A percentile compares a stretch with the other conserved stretches of the same genome.
phyloP scores from a whole-genome alignment of 768 basidiomycete genomes.

The Serpula lacrymans region DNA sequence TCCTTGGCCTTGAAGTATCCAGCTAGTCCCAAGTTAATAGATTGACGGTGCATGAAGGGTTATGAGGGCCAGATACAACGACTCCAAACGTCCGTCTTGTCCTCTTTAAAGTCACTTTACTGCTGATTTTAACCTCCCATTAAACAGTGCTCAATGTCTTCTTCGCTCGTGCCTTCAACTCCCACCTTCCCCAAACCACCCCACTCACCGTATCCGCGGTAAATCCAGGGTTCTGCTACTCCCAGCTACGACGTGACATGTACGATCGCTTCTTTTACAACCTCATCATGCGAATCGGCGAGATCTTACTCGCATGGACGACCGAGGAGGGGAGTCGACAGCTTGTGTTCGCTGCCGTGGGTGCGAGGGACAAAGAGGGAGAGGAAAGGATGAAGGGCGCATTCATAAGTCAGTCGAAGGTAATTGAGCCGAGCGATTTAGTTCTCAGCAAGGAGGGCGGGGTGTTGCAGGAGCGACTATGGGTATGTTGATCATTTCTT shows the following conservation, averaged over 20 bases:
- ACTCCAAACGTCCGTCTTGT: slow-evolving; percentile 33
- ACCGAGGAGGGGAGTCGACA: slow-evolving; percentile 35
- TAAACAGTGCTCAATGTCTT: slow-evolving; percentile 37
- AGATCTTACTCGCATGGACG: slow-evolving; percentile 27
- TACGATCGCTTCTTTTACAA: slow-evolving; percentile 8
- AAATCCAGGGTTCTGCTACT: slow-evolving; percentile 42
- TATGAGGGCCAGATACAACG: slow-evolving; percentile 19
- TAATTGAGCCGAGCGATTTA: slow-evolving; percentile 32
- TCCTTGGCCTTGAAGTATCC: slow-evolving; percentile 1
- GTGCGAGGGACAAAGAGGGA: slow-evolving; percentile 15
- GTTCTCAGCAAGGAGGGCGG: slow-evolving; percentile 30
- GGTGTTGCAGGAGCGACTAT: slow-evolving; percentile 29
- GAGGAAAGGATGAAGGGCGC: too few species aligned
- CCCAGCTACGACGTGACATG: slow-evolving; percentile 31
- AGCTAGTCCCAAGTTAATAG: slow-evolving; percentile 5
- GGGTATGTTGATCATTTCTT: slow-evolving; percentile 28
- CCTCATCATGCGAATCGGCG: slow-evolving; percentile 24
- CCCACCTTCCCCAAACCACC: slow-evolving; percentile 20
- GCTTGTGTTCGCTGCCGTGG: slow-evolving; percentile 33
- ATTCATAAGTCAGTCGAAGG: slow-evolving; percentile 20
- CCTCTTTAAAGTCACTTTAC: not conserved
- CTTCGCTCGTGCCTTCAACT: slow-evolving; percentile 35
- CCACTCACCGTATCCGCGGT: slow-evolving; percentile 33
- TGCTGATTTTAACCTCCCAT: not conserved
- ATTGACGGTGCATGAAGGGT: not conserved